These are phyloP conservation scores for Blastobotrys proliferans DNA, from an alignment of 1,139 yeast species.

Conservation along the genomic window DNA sequence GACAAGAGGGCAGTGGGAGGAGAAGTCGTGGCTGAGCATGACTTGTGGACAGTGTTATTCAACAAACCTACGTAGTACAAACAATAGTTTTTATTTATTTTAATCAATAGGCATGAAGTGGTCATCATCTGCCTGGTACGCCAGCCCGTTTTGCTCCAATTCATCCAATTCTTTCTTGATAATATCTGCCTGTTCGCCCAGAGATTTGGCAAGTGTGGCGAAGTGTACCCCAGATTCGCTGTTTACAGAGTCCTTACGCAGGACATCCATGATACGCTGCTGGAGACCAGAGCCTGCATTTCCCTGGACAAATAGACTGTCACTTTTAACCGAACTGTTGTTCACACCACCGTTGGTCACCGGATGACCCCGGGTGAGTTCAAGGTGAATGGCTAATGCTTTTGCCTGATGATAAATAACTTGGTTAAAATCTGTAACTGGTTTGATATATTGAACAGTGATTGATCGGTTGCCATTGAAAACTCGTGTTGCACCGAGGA, in stretches of 20 bases:
- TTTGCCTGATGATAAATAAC: conserved; percentile 72
- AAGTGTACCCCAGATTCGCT: conserved; percentile 18
- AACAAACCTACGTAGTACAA: conserved; percentile 5
- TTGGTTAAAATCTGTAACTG: conserved; percentile 66
- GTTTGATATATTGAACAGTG: conserved; percentile 59
- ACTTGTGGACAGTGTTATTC: conserved; percentile 23
- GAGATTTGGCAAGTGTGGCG: conserved; percentile 19
- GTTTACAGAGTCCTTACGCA: conserved; percentile 6
- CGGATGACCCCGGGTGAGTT: conserved; percentile 19
- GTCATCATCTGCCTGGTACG: conserved; percentile 21
- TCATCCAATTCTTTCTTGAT: conserved; percentile 15
- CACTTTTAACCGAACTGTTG: conserved; percentile 11
- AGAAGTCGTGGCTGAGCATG: conserved; percentile 25
- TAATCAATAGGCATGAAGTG: conserved; percentile 10
- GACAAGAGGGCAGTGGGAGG: conserved; percentile 33
- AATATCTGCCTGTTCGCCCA: conserved; percentile 12
- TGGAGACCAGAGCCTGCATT: conserved; percentile 12
- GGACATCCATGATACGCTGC: conserved; percentile 7
- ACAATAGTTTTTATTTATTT: background rate
- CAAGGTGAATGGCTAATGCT: conserved; percentile 58
- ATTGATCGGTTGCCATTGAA: conserved; percentile 64
- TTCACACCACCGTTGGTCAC: conserved; percentile 2
- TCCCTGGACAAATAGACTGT: conserved; percentile 20
- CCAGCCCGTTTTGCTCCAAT: conserved; percentile 19
- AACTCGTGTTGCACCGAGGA: conserved; percentile 68